Evolutionary conservation across 768 basidiomycete species (phyloP), one percentile per base, ranked within the genome.

Genomic region (Suillus paluster): DNA sequence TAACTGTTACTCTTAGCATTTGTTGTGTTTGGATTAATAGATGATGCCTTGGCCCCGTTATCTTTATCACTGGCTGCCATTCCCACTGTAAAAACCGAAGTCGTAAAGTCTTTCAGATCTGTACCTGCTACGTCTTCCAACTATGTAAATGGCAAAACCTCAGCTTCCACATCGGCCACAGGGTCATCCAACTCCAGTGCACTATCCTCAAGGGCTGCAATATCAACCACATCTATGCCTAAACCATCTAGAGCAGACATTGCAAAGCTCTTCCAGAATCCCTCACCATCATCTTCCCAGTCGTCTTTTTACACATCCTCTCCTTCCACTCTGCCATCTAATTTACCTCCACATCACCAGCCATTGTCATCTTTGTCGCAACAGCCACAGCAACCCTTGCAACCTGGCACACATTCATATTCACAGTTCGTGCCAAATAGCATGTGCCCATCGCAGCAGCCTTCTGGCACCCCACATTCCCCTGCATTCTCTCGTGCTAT

Each of bases 21-120:
- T 57, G 88, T 97, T 67, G 91, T 90, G 55, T 95, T 96, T 80
- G 95, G 95, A 68, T 94, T 94, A 52, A 92, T 95, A 83, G 90
- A 94, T 78, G 91, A 93, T 76, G 84, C 83, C 12, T 74, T 79
- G 66, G 87, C 92, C 58, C 83, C 89, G 63, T 88, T 94, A 69
- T 91, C 93, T 39, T 90, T 92, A 50, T 93, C 92, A 10, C 92
- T 94, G 39, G 90, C 92, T 58, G 79, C 85, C 56, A 83, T 85
- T 39, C 85, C 80, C 61, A 82, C 77, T 66, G 80, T 86, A 71
- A 90, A 87, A 80, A 80, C 86, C 65, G 89, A 89, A 70, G 83
- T 78, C 69, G 89, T 94, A 68, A 93, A 89, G 76, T 85, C 90
- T 48, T 95, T 95, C 77, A 93, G 94, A 70, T 82, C 90, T 25